Evolutionary conservation across 164 flowering plant species (phyloP).

Genomic region (Buxus sempervirens): DNA sequence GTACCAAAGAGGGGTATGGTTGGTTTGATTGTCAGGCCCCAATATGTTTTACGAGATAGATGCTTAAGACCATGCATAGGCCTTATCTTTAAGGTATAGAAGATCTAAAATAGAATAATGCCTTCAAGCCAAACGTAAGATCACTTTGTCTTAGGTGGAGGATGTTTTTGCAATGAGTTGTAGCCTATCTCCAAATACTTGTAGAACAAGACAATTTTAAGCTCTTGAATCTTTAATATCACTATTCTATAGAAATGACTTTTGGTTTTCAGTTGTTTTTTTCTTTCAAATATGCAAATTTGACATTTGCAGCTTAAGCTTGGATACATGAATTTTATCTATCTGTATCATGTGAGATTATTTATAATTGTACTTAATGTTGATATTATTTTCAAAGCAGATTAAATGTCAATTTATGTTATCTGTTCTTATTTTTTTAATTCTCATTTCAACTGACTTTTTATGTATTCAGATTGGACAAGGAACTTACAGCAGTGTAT

Average conservation of each 20-base stretch:
- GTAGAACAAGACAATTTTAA: no score
- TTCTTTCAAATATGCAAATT: not conserved
- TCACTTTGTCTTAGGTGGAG: not conserved
- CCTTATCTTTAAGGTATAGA: not conserved
- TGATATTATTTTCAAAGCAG: not conserved
- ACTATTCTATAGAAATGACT: not conserved
- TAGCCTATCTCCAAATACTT: not conserved
- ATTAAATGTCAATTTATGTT: not conserved
- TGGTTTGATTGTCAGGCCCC: no score
- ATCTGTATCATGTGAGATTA: not conserved
- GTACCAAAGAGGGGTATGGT: no score
- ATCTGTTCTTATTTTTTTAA: not conserved
- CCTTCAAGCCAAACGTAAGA: not conserved
- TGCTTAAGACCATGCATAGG: not conserved
- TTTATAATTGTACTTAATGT: not conserved
- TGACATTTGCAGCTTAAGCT: not conserved
- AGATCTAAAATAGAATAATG: not conserved
- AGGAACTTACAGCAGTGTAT: slow-evolving; percentile 90
- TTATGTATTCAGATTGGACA: slow-evolving; percentile 72
- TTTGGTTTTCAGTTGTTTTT: no score
- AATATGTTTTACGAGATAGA: no score
- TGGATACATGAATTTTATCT: no score
- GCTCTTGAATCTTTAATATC: not conserved
- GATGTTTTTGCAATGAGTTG: not conserved
- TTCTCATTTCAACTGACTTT: not conserved